phyloP scores from a whole-genome alignment of 441 rosid species.

The Arabidopsis lyrata region DNA sequence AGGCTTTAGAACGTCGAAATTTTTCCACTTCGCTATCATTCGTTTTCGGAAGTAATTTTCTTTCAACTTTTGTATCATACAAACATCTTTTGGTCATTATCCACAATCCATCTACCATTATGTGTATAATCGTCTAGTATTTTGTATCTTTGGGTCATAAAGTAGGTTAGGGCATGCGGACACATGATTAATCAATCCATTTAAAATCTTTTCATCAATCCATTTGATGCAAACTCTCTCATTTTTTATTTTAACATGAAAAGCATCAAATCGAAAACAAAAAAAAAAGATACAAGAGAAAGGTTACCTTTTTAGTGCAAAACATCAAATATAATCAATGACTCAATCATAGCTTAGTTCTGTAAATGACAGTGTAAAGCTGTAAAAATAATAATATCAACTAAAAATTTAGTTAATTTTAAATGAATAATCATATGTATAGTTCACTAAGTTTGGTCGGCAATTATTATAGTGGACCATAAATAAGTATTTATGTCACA shows the following conservation, averaged over 20 bases:
- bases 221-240: conserved; percentile 20
- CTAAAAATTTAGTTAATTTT: not conserved
- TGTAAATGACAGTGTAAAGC: conserved; percentile 52
- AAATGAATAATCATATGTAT: not conserved
- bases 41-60: not conserved
- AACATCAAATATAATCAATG: conserved; percentile 56
- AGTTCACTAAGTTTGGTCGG: conserved; percentile 33
- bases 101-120: not conserved
- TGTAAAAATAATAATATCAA: conserved; percentile 35
- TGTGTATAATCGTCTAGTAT: conserved; percentile 19
- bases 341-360: conserved; percentile 61
- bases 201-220: conserved; percentile 35
- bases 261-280: conserved; percentile 24
- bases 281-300: conserved; percentile 24
- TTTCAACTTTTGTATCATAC: conserved; percentile 27
- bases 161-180: conserved; percentile 48
- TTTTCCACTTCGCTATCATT: conserved; percentile 29
- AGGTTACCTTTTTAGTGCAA: conserved; percentile 40
- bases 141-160: conserved; percentile 18
- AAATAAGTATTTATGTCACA: conserved; percentile 30
- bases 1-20: conserved; percentile 31
- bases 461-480: conserved; percentile 35
- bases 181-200: conserved; percentile 40
- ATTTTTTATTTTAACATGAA: conserved; percentile 13
- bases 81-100: not conserved